These are phyloP conservation scores for Chytridium lagenaria DNA, from an alignment of 371 early-diverging fungal genomes.

Conservation along the genomic window DNA sequence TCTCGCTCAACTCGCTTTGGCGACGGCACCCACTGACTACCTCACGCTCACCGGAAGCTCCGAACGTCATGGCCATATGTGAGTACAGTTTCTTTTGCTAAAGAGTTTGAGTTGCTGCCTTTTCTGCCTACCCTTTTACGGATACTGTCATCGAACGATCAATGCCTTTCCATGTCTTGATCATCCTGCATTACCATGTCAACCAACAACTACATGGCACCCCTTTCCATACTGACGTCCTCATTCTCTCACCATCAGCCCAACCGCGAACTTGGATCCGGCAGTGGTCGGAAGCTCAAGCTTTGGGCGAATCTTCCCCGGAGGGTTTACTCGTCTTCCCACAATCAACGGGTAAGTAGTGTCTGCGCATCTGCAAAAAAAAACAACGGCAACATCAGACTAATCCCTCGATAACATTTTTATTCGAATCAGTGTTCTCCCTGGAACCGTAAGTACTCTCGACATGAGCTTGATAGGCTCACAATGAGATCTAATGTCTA, in stretches of 20 bases:
- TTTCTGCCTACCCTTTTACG: too few species aligned
- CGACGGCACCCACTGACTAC: background rate
- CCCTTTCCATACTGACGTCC: background rate
- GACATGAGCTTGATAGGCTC: too few species aligned
- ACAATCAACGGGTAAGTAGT: background rate
- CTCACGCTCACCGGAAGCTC: conserved; percentile 3
- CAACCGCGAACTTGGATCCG: conserved; percentile 23
- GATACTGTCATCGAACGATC: background rate
- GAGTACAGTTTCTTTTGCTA: background rate
- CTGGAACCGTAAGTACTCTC: background rate
- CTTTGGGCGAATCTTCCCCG: conserved; percentile 12
- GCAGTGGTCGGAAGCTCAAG: background rate
- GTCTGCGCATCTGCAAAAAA: too few species aligned
- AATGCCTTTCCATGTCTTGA: background rate
- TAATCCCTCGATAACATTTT: too few species aligned
- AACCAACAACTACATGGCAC: background rate
- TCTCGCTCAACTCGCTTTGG: background rate
- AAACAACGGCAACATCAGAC: too few species aligned
- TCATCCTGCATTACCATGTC: background rate
- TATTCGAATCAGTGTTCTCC: background rate
- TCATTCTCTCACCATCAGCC: conserved; percentile 3
- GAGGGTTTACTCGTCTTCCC: background rate
- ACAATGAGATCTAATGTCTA: too few species aligned
- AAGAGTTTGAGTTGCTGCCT: background rate
- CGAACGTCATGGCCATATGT: background rate